Base-by-base conservation (phyloP, 768 basidiomycete species). In the Boletus pseudopeckii region DNA sequence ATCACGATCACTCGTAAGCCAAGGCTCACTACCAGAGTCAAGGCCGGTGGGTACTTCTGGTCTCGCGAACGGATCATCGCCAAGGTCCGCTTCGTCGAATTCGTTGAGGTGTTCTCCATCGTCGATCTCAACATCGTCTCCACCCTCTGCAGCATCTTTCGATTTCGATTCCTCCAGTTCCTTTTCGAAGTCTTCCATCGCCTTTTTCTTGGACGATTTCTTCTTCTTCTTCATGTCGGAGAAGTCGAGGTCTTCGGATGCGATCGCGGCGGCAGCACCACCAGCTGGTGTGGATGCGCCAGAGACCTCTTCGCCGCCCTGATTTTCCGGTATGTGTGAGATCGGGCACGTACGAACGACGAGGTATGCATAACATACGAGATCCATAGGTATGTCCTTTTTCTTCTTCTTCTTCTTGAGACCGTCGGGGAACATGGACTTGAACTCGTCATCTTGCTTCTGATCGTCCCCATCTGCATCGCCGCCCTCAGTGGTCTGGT, bases 181-280 rank as follows among this genome's bases (percentile, higher is more conserved):
- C 71, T 92, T 93, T 78, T 96, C 94, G 64, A 97, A 96, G 1
- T 91, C 94, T 67, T 96, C 92, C 63, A 96, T 85, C 2, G 90
- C 84, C 18, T 87, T 82, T 75, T 96, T 98, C 77, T 95, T 96
- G 75, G 86, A 86, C 55, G 80, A 74, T 67, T 94, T 94, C 75
- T 93, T 95, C 78, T 95, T 95, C 80, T 94, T 96, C 77, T 98
- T 97, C 71, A 98, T 79, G 68, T 98, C 96, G 7, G 90, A 92
- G 70, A 98, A 98, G 74, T 93, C 91, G 54, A 95, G 79, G 62
- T 94, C 94, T 56, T 89, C 92, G 11, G 81, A 76, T 5, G 77
- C 77, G 52, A 78, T 55, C 13, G 60, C 62, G 42, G 64, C 89
- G 6, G 81, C 30, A 15, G 64, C 18, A 17, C 54, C 55, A 24